Percentiles rank a stretch among this genome's conserved stretches.
Conservation (phyloP, 2,329 filamentous ascomycete genomes). For the Venturia effusa region DNA sequence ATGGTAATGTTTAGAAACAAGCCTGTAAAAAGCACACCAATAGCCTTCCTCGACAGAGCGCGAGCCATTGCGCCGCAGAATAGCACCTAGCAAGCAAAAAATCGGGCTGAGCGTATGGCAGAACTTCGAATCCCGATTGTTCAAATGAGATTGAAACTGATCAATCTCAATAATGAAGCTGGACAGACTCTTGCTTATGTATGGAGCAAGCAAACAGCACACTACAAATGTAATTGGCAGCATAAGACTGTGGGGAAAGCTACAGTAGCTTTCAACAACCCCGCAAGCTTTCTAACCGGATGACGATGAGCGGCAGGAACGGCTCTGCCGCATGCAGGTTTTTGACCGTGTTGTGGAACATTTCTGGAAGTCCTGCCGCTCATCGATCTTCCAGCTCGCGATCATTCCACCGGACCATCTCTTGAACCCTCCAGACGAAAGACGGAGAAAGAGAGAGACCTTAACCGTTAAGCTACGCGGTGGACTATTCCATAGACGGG, state of each 20-base stretch:
- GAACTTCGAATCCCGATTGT: not conserved
- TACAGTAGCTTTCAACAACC: not conserved
- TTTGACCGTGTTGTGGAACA: not conserved
- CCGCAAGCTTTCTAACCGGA: not conserved
- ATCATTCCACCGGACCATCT: not conserved
- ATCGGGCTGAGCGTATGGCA: not conserved
- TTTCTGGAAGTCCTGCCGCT: not conserved
- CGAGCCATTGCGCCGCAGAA: not conserved
- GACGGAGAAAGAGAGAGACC: not conserved
- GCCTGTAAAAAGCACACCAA: not conserved
- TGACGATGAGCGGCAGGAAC: not conserved
- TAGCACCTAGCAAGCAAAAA: not conserved
- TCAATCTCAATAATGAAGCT: not conserved
- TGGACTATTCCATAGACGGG: not conserved
- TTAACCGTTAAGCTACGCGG: not conserved
- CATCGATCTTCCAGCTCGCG: not conserved
- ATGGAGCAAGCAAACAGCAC: not conserved
- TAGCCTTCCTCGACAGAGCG: not conserved
- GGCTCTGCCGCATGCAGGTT: not conserved
- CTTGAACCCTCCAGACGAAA: not conserved
- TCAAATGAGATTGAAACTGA: too few species aligned
- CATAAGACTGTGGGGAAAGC: not conserved
- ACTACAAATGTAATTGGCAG: not conserved
- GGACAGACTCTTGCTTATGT: not conserved
- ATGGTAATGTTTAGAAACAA: not conserved